Percentiles rank a stretch among this genome's conserved stretches.
These are phyloP conservation scores for Ulmus americana DNA, from an alignment of 331 rosid species.

Conservation along the genomic window DNA sequence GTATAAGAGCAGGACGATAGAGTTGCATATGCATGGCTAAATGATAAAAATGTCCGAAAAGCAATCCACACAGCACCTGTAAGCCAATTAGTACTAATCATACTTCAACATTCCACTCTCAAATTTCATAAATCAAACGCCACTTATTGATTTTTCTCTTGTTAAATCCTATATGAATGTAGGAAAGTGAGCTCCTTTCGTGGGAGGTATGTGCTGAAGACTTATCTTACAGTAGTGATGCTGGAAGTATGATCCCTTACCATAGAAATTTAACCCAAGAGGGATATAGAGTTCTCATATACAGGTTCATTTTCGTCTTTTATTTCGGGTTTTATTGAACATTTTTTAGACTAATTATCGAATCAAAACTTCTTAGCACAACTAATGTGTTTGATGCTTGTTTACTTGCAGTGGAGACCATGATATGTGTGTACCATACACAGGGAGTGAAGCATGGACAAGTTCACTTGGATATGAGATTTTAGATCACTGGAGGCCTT, in stretches of 20 bases:
- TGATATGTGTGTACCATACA: constrained; percentile 47
- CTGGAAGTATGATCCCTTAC: constrained; percentile 50
- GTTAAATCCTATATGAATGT: neutral
- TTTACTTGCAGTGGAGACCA: constrained; percentile 41
- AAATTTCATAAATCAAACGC: neutral
- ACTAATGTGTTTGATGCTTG: neutral
- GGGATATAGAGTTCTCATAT: constrained; percentile 39
- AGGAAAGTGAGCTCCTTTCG: constrained; percentile 30
- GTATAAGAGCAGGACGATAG: constrained; percentile 24
- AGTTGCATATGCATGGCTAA: constrained; percentile 41
- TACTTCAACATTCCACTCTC: neutral
- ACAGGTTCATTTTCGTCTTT: constrained; percentile 21
- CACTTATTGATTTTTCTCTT: neutral
- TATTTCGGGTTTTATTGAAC: neutral
- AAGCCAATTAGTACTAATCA: neutral
- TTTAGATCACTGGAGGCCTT: constrained; percentile 38
- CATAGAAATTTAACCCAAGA: constrained; percentile 27
- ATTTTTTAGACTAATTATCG: no score
- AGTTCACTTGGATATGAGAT: constrained; percentile 34
- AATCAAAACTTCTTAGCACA: neutral
- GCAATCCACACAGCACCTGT: constrained; percentile 39
- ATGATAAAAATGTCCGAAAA: constrained; percentile 29
- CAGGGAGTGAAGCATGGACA: constrained; percentile 46
- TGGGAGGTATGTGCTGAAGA: constrained; percentile 34
- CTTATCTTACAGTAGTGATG: constrained; percentile 7